A percentile compares a stretch with the other conserved stretches of the same genome.
These are phyloP conservation scores for Vanderwaltozyma tropicalis DNA, from an alignment of 805 yeast genomes.

Conservation along the genomic window DNA sequence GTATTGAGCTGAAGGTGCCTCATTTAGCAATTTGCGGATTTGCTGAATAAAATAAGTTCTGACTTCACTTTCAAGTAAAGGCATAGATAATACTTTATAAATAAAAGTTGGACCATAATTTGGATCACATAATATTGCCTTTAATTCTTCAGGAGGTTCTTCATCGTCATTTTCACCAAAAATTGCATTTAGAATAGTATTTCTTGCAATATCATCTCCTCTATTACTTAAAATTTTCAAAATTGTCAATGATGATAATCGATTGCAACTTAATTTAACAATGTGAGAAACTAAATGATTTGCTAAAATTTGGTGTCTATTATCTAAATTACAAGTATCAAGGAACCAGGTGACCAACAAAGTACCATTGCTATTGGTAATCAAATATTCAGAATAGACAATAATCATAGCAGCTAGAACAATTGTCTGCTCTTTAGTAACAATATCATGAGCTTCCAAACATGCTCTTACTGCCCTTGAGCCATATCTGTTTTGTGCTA, in stretches of 20 bases:
- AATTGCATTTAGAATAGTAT: slow-evolving; percentile 51
- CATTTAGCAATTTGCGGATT: slow-evolving; percentile 55
- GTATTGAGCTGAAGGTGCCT: slow-evolving; percentile 53
- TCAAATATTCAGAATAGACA: slow-evolving; percentile 66
- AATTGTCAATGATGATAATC: slow-evolving; percentile 73
- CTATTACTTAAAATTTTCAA: slow-evolving; percentile 68
- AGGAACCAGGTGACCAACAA: slow-evolving; percentile 86
- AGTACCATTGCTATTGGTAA: slow-evolving; percentile 79
- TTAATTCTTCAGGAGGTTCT: slow-evolving; percentile 40
- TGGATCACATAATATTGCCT: slow-evolving; percentile 53
- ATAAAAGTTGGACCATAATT: slow-evolving; percentile 68
- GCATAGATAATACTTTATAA: slow-evolving; percentile 70
- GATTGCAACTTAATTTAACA: slow-evolving; percentile 59
- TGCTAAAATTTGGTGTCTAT: slow-evolving; percentile 57
- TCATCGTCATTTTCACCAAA: slow-evolving; percentile 39
- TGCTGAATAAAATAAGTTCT: slow-evolving; percentile 50
- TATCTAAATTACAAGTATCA: slow-evolving; percentile 65
- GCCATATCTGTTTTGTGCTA: slow-evolving; percentile 85
- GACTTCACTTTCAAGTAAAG: slow-evolving; percentile 46
- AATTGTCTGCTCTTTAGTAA: slow-evolving; percentile 56
- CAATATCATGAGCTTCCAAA: slow-evolving; percentile 60
- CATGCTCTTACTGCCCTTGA: slow-evolving; percentile 92
- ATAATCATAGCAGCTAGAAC: slow-evolving; percentile 70
- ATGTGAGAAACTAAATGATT: slow-evolving; percentile 52
- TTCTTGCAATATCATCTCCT: slow-evolving; percentile 51